Conservation (phyloP, 108 stramenopile species). For the Fragilariopsis cylindrus region DNA sequence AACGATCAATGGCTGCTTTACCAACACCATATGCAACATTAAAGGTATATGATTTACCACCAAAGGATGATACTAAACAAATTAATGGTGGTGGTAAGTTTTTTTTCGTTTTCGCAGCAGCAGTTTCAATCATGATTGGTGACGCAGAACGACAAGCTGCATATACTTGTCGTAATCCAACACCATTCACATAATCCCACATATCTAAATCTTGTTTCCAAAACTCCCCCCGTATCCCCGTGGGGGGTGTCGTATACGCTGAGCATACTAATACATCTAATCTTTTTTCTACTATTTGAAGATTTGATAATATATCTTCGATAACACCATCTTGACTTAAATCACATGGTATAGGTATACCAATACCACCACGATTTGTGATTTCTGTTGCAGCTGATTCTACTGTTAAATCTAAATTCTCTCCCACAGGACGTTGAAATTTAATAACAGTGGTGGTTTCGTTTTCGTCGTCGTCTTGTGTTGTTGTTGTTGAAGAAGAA, state of each 20-base stretch:
- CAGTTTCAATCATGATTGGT: slow-evolving; percentile 72
- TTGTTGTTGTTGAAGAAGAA: neutral
- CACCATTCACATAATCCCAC: slow-evolving; percentile 77
- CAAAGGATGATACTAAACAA: slow-evolving; percentile 66
- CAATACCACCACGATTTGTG: slow-evolving; percentile 42
- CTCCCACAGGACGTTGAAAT: slow-evolving; percentile 32
- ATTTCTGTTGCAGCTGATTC: slow-evolving; percentile 62
- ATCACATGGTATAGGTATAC: slow-evolving; percentile 57
- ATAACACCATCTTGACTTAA: slow-evolving; percentile 51
- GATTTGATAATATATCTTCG: slow-evolving; percentile 28
- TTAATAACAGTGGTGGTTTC: neutral
- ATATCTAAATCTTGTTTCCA: slow-evolving; percentile 70
- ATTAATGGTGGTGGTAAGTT: slow-evolving; percentile 56
- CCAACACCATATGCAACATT: slow-evolving; percentile 92
- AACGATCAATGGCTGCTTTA: slow-evolving; percentile 84
- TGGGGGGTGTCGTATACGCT: slow-evolving; percentile 60
- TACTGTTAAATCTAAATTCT: slow-evolving; percentile 42
- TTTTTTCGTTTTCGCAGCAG: slow-evolving; percentile 13
- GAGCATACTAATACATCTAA: slow-evolving; percentile 68
- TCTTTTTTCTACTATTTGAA: slow-evolving; percentile 51
- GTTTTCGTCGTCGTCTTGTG: neutral
- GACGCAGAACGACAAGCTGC: slow-evolving; percentile 57
- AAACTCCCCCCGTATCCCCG: slow-evolving; percentile 41
- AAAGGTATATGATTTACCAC: slow-evolving; percentile 83
- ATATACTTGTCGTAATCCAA: slow-evolving; percentile 69